Evolutionary conservation across 257 asterid genomes (phyloP).

Genomic region (Gynochthodes officinalis): DNA sequence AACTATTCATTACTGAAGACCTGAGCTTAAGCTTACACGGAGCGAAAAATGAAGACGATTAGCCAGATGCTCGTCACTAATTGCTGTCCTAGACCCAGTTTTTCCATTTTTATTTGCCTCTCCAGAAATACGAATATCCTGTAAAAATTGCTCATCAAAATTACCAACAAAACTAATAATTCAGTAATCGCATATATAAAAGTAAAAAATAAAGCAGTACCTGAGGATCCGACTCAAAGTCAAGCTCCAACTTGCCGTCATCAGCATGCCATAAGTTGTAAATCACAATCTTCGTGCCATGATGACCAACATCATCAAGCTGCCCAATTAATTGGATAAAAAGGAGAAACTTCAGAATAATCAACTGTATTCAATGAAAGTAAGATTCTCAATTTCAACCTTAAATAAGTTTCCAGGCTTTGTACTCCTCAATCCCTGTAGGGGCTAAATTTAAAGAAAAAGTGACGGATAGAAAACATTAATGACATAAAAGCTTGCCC

Average conservation of each 20-base stretch:
- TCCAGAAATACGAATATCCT: slow-evolving; percentile 71
- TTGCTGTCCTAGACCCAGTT: slow-evolving; percentile 26
- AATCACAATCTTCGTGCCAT: slow-evolving; percentile 72
- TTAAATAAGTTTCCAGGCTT: background rate
- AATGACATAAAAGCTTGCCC: slow-evolving; percentile 6
- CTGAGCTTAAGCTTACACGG: slow-evolving; percentile 52
- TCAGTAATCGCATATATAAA: slow-evolving; percentile 9
- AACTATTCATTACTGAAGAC: background rate
- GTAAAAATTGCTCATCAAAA: slow-evolving; percentile 29
- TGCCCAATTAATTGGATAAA: slow-evolving; percentile 24
- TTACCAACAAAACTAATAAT: slow-evolving; percentile 12
- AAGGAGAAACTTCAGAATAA: background rate
- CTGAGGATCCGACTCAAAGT: slow-evolving; percentile 78
- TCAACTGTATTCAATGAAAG: background rate
- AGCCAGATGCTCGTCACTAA: slow-evolving; percentile 66
- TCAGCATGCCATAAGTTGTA: slow-evolving; percentile 78
- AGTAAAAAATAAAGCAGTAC: slow-evolving; percentile 35
- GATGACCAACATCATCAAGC: slow-evolving; percentile 75
- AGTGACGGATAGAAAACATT: background rate
- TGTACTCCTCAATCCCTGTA: background rate
- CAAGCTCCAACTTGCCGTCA: slow-evolving; percentile 80
- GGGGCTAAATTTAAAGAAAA: background rate
- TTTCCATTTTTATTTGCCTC: slow-evolving; percentile 26
- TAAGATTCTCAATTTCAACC: background rate
- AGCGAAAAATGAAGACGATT: slow-evolving; percentile 76